Percentiles rank a stretch among this genome's conserved stretches.
Evolutionary conservation across 2,329 filamentous ascomycete genomes (phyloP).

Genomic region (Clarireedia hainanense): DNA sequence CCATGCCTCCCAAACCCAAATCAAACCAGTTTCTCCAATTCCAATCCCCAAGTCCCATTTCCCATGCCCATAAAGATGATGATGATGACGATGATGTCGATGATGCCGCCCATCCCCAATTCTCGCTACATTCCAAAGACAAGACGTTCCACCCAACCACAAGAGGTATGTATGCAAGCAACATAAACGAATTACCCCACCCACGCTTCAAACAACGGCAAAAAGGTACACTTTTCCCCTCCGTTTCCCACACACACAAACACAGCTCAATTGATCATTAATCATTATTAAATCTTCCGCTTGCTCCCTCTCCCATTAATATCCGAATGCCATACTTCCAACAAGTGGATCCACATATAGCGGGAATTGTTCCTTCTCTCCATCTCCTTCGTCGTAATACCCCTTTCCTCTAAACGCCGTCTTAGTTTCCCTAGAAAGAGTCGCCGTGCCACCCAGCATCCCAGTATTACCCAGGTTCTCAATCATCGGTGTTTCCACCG

Average conservation of each 20-base stretch:
- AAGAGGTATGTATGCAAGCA: no score
- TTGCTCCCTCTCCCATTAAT: neutral
- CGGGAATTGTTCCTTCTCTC: neutral
- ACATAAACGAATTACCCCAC: no score
- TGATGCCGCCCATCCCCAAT: neutral
- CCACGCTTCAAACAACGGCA: no score
- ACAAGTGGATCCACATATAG: neutral
- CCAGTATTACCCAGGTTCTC: neutral
- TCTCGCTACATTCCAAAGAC: neutral
- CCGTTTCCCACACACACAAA: no score
- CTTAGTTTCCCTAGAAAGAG: neutral
- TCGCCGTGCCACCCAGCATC: neutral
- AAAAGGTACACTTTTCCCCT: no score
- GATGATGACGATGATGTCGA: no score
- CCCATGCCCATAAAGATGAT: neutral
- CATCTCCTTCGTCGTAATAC: neutral
- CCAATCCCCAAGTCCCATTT: neutral
- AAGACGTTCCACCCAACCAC: neutral
- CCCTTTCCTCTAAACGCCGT: neutral
- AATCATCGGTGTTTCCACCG: neutral
- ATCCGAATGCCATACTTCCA: neutral
- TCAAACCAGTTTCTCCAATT: neutral
- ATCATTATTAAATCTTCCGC: no score
- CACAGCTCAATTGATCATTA: no score
- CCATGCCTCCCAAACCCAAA: neutral